phyloP scores from a whole-genome alignment of 1,139 yeast genomes.

The Candida buenavistaensis region DNA sequence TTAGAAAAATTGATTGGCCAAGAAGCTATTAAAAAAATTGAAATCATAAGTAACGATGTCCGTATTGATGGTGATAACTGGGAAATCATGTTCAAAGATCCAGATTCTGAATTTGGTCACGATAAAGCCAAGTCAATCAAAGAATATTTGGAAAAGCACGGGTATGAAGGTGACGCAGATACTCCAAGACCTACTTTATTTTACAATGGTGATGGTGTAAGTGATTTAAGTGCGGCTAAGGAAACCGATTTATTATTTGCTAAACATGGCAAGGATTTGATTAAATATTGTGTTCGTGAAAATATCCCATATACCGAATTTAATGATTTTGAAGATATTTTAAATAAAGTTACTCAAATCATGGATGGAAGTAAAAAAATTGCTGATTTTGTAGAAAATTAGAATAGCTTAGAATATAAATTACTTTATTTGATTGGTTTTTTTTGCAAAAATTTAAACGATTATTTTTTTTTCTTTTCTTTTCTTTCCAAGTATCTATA shows the following conservation, averaged over 20 bases:
- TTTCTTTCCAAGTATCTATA: too few relatives aligned
- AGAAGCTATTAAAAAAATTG: constrained; percentile 70
- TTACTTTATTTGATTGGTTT: not conserved
- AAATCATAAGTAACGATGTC: constrained; percentile 82
- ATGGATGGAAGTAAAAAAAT: constrained; percentile 29
- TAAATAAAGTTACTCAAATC: constrained; percentile 44
- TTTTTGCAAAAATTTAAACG: too few relatives aligned
- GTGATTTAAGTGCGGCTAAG: constrained; percentile 91
- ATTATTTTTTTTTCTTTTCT: too few relatives aligned
- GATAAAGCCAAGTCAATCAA: constrained; percentile 85
- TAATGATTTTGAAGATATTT: constrained; percentile 71
- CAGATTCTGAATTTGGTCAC: constrained; percentile 85
- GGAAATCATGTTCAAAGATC: constrained; percentile 82
- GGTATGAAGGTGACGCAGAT: constrained; percentile 22
- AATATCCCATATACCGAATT: constrained; percentile 84
- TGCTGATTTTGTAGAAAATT: constrained; percentile 29
- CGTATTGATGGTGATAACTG: constrained; percentile 56
- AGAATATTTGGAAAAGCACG: constrained; percentile 54
- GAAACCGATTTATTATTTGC: constrained; percentile 94
- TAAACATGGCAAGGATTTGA: constrained; percentile 86
- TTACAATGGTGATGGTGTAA: constrained; percentile 97
- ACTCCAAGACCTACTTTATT: constrained; percentile 56
- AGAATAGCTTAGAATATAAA: not conserved
- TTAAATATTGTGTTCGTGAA: constrained; percentile 78
- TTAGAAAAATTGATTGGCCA: constrained; percentile 73